A percentile compares a stretch with the other conserved stretches of the same genome.
These are phyloP conservation scores for Naganishia randhawae DNA, from an alignment of 768 basidiomycete species.

Conservation along the genomic window DNA sequence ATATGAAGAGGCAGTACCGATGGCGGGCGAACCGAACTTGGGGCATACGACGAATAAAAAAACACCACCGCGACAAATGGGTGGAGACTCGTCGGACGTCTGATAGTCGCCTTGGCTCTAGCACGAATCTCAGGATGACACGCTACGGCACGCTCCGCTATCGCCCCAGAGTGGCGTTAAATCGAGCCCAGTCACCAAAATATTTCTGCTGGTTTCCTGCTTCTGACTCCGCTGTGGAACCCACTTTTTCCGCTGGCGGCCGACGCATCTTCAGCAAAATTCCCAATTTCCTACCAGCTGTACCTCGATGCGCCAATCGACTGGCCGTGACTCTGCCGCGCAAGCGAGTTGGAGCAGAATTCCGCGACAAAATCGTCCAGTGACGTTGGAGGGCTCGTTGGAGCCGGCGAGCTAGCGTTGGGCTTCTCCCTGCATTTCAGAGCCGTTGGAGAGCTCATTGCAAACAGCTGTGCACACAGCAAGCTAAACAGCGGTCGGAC, in stretches of 20 bases:
- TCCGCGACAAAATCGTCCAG: too few relatives aligned
- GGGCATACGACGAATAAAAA: not conserved
- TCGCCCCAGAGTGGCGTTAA: constrained; percentile 4
- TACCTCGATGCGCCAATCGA: not conserved
- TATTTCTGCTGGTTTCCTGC: not conserved
- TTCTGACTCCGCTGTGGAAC: not conserved
- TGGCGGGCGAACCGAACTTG: not conserved
- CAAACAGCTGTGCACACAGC: not conserved
- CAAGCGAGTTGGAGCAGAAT: not conserved
- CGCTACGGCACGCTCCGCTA: constrained; percentile 13
- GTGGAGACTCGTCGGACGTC: constrained; percentile 9
- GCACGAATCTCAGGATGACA: constrained; percentile 4
- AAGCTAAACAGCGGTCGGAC: not conserved
- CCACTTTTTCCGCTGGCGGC: too few relatives aligned
- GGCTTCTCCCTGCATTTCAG: too few relatives aligned
- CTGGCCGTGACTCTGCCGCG: not conserved
- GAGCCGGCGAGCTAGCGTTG: too few relatives aligned
- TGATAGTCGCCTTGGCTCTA: not conserved
- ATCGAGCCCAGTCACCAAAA: constrained; percentile 14
- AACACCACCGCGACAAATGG: constrained; percentile 10
- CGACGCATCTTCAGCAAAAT: not conserved
- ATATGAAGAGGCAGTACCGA: not conserved
- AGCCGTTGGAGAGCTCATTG: constrained; percentile 1
- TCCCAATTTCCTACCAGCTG: not conserved
- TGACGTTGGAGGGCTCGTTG: too few relatives aligned